These are phyloP conservation scores for Lipomyces yamanashiensis DNA, from an alignment of 805 yeast genomes.

Conservation along the genomic window DNA sequence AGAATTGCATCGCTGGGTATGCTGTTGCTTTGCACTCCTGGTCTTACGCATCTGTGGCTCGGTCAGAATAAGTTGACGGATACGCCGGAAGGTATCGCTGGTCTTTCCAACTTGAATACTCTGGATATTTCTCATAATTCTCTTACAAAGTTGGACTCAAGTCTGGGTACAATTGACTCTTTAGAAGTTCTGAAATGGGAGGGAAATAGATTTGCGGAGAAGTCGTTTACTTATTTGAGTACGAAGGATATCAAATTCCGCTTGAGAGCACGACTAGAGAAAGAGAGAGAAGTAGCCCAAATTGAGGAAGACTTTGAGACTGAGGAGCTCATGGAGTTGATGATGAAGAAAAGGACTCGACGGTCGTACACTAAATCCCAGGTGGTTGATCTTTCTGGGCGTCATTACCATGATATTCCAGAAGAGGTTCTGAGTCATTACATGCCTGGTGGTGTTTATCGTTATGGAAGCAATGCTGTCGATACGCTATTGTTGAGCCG, in stretches of 20 bases:
- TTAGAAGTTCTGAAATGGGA: slow-evolving; percentile 29
- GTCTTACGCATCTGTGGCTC: slow-evolving; percentile 16
- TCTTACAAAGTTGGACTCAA: slow-evolving; percentile 23
- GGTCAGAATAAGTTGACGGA: slow-evolving; percentile 22
- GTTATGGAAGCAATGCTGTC: slow-evolving; percentile 17
- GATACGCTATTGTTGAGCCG: slow-evolving; percentile 22
- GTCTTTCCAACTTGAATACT: slow-evolving; percentile 10
- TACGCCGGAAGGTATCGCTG: slow-evolving; percentile 27
- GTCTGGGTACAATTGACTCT: slow-evolving; percentile 21
- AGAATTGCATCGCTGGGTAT: slow-evolving; percentile 26
- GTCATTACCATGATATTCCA: slow-evolving; percentile 20
- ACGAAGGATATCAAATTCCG: slow-evolving; percentile 18
- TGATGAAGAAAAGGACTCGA: slow-evolving; percentile 15
- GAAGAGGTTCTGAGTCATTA: slow-evolving; percentile 16
- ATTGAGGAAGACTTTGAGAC: slow-evolving; percentile 2
- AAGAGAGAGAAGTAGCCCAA: slow-evolving; percentile 7
- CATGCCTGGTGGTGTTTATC: slow-evolving; percentile 18
- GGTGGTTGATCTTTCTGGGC: slow-evolving; percentile 28
- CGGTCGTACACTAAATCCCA: slow-evolving; percentile 16
- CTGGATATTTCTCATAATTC: slow-evolving; percentile 27
- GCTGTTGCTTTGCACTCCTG: slow-evolving; percentile 33
- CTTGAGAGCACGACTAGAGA: slow-evolving; percentile 22
- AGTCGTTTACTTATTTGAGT: slow-evolving; percentile 13
- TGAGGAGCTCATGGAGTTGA: slow-evolving; percentile 21
- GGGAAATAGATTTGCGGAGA: slow-evolving; percentile 33